Evolutionary conservation across 2,329 filamentous ascomycete genomes (phyloP).

Genomic region (Trichophyton schoenleinii): DNA sequence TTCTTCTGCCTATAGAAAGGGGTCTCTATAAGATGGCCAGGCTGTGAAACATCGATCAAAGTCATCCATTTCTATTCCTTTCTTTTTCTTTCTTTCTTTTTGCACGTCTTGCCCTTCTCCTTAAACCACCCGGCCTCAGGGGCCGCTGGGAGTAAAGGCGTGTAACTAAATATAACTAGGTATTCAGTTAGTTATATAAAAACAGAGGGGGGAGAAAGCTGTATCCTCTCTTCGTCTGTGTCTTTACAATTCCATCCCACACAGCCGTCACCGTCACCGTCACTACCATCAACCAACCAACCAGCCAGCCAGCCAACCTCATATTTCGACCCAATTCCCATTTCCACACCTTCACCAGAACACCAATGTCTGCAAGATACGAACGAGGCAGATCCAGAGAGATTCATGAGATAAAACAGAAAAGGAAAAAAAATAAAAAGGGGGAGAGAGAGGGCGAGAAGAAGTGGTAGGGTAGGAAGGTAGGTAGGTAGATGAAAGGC

Average conservation of each 20-base stretch:
- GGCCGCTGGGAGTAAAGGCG: no score
- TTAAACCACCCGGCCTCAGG: neutral
- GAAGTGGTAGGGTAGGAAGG: no score
- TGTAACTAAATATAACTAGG: no score
- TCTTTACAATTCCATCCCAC: neutral
- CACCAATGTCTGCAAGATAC: conserved; percentile 8
- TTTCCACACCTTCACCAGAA: conserved; percentile 10
- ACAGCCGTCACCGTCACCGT: neutral
- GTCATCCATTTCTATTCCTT: neutral
- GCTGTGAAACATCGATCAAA: no score
- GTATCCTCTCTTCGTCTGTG: neutral
- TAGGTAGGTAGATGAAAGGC: no score
- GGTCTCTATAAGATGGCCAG: no score
- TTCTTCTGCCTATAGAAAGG: neutral
- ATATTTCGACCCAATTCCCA: neutral
- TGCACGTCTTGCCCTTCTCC: neutral
- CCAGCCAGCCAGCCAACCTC: no score
- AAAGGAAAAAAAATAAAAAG: conserved; percentile 16
- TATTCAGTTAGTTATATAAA: neutral
- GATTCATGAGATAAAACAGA: conserved; percentile 12
- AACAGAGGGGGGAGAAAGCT: neutral
- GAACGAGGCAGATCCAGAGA: conserved; percentile 8
- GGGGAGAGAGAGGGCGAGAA: neutral
- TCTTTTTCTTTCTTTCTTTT: neutral
- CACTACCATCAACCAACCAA: no score